These are phyloP conservation scores for Quercus lobata DNA, from an alignment of 331 rosid genomes.

Conservation along the genomic window DNA sequence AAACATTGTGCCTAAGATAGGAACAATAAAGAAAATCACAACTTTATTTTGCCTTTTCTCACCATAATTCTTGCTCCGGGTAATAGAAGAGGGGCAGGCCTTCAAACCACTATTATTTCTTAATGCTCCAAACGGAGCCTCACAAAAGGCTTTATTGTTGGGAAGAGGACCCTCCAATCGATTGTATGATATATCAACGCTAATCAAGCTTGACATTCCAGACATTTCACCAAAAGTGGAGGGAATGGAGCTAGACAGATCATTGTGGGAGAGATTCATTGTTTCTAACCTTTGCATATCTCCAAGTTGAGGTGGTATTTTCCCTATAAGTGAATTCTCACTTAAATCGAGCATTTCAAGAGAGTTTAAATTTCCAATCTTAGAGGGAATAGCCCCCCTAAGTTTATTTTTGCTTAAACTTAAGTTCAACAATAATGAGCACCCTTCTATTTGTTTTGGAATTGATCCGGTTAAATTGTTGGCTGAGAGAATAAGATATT, in stretches of 20 bases:
- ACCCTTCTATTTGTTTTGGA: not conserved
- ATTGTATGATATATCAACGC: constrained; percentile 36
- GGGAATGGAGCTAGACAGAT: not conserved
- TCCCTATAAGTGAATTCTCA: not conserved
- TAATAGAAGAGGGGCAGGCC: constrained; percentile 14
- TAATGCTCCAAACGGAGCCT: constrained; percentile 20
- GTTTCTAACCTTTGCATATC: not conserved
- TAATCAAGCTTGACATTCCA: not conserved
- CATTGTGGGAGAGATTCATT: not conserved
- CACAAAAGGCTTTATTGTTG: constrained; percentile 17
- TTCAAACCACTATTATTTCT: constrained; percentile 22
- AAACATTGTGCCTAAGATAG: constrained; percentile 5
- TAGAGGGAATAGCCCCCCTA: not conserved
- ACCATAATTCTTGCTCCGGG: not conserved
- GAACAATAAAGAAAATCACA: not conserved
- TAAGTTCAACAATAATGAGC: not conserved
- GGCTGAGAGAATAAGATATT: not conserved
- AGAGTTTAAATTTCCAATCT: not conserved
- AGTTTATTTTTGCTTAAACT: not conserved
- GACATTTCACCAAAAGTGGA: not conserved
- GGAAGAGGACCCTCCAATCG: constrained; percentile 38
- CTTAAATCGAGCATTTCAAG: not conserved
- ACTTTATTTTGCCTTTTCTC: not conserved
- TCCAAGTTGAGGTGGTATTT: not conserved
- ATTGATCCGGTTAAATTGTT: not conserved